Evolutionary conservation across 495 filamentous ascomycete species (phyloP).

Genomic region (Mycothermus thermophilus): DNA sequence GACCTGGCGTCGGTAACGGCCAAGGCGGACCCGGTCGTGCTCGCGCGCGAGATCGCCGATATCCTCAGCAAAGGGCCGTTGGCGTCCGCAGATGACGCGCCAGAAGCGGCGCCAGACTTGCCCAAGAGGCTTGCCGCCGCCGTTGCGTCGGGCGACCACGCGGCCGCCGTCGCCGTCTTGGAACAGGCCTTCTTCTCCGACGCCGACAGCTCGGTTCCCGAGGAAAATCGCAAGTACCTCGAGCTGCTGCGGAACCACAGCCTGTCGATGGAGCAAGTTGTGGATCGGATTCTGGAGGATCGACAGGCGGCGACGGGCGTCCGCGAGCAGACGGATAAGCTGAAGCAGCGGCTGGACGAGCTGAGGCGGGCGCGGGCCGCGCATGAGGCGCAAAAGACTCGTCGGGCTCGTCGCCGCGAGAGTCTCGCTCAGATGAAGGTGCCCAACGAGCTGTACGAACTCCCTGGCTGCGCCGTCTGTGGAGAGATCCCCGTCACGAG

Average conservation of each 20-base stretch:
- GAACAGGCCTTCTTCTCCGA: constrained; percentile 24
- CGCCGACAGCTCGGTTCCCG: constrained; percentile 8
- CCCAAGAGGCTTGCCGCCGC: constrained; percentile 15
- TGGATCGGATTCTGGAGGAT: constrained; percentile 25
- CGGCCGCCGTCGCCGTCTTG: constrained; percentile 15
- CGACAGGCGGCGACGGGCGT: constrained; percentile 19
- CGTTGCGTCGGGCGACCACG: constrained; percentile 8
- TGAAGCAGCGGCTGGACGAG: constrained; percentile 26
- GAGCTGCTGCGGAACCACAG: constrained; percentile 23
- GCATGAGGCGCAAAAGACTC: constrained; percentile 26
- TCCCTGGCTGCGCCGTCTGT: constrained; percentile 28
- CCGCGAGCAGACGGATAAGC: constrained; percentile 21
- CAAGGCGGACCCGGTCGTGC: constrained; percentile 1
- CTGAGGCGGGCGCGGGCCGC: constrained; percentile 30
- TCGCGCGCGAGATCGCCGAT: constrained; percentile 12
- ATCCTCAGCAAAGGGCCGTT: constrained; percentile 9
- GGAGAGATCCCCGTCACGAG: constrained; percentile 14
- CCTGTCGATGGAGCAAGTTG: constrained; percentile 22
- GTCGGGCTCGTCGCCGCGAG: constrained; percentile 17
- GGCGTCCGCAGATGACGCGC: neutral
- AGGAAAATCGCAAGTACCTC: constrained; percentile 24
- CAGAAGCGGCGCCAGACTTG: constrained; percentile 4
- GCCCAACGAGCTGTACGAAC: constrained; percentile 16
- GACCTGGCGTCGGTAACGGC: constrained; percentile 4
- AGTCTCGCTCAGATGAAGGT: constrained; percentile 12